Evolutionary conservation across 1,284 basidiomycete genomes (phyloP), one percentile per base, ranked within the genome.

Genomic region (Ganoderma lucidum): DNA sequence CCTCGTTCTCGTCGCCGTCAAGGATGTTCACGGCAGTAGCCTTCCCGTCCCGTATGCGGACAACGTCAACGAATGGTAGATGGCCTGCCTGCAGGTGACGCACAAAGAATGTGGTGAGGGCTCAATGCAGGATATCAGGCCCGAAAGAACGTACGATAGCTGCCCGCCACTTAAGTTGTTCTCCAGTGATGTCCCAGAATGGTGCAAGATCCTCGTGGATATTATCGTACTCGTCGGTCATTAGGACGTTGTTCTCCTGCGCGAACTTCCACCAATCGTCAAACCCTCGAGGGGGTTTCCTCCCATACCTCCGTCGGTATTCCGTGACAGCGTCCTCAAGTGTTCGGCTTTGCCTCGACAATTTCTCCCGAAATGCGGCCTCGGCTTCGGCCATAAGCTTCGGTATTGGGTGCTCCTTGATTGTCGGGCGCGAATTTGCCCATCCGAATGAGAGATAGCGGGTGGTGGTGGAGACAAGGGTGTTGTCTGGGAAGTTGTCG

Each of bases 211-310:
- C 96, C 62, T 86, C 83, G 67, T 88, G 80, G n/a, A 98, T 85
- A 39, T 90, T 87, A 76, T 98, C 95, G 77, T 96, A 98, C 78
- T 98, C 96, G 81, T 98, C 96, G 28, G 96, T 86, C 82, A 98
- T 90, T 76, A 90, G 88, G 65, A 94, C 91, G 28, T 88, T 83
- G 77, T 94, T 87, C 63, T 89, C 83, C 78, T 87, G 83, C 28
- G 93, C 93, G 81, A 97, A 98, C 66, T 83, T 80, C 86, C 90
- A 98, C 96, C 96, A 98, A 53, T 88, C 82, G 76, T 96, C 95
- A 75, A 98, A 98, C 0, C 96, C 96, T 66, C 87, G 88, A 0
- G 96, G 96, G 3, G 96, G 96, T n/a, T 88, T 81, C 55, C 91
- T 89, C 2, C 84, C 82, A 79, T 97, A 97, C 62, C 96, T 85